phyloP scores from a whole-genome alignment of 352 stramenopile species.

The Phytophthora aleatoria region DNA sequence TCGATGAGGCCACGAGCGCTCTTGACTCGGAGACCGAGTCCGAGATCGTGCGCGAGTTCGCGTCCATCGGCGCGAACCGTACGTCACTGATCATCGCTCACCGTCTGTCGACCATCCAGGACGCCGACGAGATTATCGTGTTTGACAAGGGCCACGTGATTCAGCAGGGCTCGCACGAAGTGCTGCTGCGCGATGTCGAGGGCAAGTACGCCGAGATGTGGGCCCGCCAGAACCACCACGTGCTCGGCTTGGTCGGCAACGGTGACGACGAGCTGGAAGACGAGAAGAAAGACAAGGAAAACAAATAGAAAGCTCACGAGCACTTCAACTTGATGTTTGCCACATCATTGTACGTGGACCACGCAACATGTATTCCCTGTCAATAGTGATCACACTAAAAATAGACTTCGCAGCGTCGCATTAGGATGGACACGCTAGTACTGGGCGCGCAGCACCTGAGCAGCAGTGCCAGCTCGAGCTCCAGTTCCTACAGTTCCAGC shows the following conservation, averaged over 20 bases:
- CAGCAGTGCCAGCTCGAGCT: constrained; percentile 40
- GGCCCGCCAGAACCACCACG: constrained; percentile 61
- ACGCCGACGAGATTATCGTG: constrained; percentile 90
- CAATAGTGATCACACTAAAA: constrained; percentile 1
- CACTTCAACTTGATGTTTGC: constrained; percentile 5
- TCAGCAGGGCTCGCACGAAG: constrained; percentile 88
- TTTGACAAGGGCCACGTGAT: constrained; percentile 86
- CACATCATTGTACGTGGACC: constrained; percentile 1
- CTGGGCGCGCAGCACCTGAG: constrained; percentile 23
- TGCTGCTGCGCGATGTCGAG: constrained; percentile 71
- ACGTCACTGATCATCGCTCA: constrained; percentile 90
- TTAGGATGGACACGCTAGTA: constrained; percentile 35
- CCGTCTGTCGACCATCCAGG: constrained; percentile 80
- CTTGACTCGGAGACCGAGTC: constrained; percentile 85
- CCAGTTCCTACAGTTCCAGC: constrained; percentile 51
- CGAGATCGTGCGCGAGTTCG: constrained; percentile 82
- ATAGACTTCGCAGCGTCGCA: constrained; percentile 14
- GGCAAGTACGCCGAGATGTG: constrained; percentile 86
- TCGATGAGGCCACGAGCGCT: constrained; percentile 74
- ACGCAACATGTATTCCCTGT: not conserved
- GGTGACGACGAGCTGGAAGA: not conserved
- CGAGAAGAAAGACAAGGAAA: not conserved
- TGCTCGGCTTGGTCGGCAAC: constrained; percentile 24
- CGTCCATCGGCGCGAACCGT: constrained; percentile 57
- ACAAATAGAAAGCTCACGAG: constrained; percentile 12